phyloP scores from a whole-genome alignment of 352 stramenopile genomes.

The Phytophthora ohioensis region DNA sequence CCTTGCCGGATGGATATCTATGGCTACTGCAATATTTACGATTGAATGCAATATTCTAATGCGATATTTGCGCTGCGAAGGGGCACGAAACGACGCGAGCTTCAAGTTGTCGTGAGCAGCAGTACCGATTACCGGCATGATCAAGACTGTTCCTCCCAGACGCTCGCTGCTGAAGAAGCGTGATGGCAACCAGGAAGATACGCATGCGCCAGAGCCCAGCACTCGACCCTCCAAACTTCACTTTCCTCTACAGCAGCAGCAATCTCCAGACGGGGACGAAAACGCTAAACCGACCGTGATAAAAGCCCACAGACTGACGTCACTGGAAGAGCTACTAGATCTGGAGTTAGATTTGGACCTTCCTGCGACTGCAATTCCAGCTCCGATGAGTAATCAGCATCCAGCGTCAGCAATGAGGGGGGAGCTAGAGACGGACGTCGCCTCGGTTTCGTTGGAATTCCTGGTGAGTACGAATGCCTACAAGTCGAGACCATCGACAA shows the following conservation, averaged over 20 bases:
- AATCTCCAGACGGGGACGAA: conserved; percentile 26
- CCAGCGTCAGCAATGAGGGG: conserved; percentile 11
- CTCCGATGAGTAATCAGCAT: conserved; percentile 42
- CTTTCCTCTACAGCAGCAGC: conserved; percentile 27
- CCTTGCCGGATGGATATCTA: not conserved
- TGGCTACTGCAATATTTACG: conserved; percentile 11
- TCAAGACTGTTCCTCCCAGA: conserved; percentile 27
- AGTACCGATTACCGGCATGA: conserved; percentile 15
- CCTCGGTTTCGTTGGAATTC: conserved; percentile 63
- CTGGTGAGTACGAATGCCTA: conserved; percentile 41
- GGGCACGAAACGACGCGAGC: conserved; percentile 27
- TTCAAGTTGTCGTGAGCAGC: not conserved
- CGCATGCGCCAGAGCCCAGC: not conserved
- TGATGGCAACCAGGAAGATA: conserved; percentile 47
- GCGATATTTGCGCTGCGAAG: conserved; percentile 19
- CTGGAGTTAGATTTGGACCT: conserved; percentile 56
- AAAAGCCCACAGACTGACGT: conserved; percentile 28
- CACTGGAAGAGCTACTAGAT: conserved; percentile 57
- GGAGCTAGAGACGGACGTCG: conserved; percentile 18
- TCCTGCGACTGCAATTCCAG: conserved; percentile 12
- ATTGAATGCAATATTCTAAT: conserved; percentile 12
- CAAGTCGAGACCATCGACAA: not conserved
- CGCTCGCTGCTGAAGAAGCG: conserved; percentile 9
- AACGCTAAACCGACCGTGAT: not conserved
- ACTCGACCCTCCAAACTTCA: conserved; percentile 17